These are phyloP conservation scores for Centrapalus pauciflorus DNA, from an alignment of 129 eudicot species.

Conservation along the genomic window DNA sequence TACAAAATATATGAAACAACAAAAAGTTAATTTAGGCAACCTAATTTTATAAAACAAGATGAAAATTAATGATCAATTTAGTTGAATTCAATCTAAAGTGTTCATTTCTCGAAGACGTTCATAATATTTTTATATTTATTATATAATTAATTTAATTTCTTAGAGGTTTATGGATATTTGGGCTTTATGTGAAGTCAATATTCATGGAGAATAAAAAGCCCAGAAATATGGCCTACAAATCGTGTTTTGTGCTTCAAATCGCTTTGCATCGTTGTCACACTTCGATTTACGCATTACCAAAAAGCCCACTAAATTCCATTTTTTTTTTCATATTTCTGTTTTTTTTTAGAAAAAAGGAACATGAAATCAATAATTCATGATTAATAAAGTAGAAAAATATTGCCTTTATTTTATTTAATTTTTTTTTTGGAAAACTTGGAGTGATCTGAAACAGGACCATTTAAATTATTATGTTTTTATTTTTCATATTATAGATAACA, in stretches of 20 bases:
- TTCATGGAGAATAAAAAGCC: conserved; percentile 10
- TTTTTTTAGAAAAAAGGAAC: neutral
- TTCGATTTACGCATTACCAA: conserved; percentile 8
- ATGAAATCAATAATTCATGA: conserved; percentile 26
- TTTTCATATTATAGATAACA: neutral
- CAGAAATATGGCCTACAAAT: conserved; percentile 22
- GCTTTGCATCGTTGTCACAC: conserved; percentile 28
- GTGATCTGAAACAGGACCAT: conserved; percentile 26
- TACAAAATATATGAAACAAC: no score
- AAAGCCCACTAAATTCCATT: conserved; percentile 19
- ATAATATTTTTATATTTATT: no score
- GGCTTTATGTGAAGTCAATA: conserved; percentile 17
- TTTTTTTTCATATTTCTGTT: neutral
- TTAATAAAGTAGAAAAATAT: conserved; percentile 16
- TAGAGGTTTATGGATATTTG: neutral
- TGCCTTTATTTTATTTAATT: no score
- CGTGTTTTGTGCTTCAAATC: conserved; percentile 17
- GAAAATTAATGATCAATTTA: no score
- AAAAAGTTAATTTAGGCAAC: no score
- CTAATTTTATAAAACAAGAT: no score
- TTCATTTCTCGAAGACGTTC: neutral
- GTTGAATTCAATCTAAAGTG: neutral
- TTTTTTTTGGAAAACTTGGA: conserved; percentile 4
- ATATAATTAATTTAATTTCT: neutral
- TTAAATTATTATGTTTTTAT: neutral